These are phyloP conservation scores for Penicillium sp. DNA, from an alignment of 2,329 filamentous ascomycete genomes.

Conservation along the genomic window DNA sequence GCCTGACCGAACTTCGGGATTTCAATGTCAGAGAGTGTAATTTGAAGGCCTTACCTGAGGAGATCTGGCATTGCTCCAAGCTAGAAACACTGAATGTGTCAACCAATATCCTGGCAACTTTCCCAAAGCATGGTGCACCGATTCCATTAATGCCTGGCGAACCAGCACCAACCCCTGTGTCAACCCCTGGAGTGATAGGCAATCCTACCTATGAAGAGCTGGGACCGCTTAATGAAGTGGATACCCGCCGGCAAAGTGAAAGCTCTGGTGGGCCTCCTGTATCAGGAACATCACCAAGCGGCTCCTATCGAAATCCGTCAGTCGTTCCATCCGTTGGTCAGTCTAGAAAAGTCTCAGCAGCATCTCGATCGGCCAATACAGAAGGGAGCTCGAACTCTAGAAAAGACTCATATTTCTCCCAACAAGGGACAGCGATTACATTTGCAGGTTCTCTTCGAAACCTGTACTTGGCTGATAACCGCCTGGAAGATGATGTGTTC, in stretches of 20 bases:
- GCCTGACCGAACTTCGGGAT: conserved; percentile 77
- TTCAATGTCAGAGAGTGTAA: conserved; percentile 94
- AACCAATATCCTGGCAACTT: conserved; percentile 86
- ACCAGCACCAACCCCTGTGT: conserved; percentile 44
- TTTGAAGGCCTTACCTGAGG: conserved; percentile 79
- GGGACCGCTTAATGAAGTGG: conserved; percentile 62
- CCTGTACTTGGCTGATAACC: conserved; percentile 88
- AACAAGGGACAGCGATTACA: conserved; percentile 74
- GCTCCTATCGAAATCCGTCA: conserved; percentile 71
- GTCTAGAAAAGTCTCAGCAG: conserved; percentile 80
- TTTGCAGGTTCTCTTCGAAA: conserved; percentile 85
- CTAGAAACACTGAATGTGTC: conserved; percentile 92
- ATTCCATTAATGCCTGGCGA: conserved; percentile 65
- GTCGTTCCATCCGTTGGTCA: conserved; percentile 73
- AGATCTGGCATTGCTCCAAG: conserved; percentile 93
- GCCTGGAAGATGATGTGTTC: conserved; percentile 91
- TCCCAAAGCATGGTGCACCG: conserved; percentile 75
- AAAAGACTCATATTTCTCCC: conserved; percentile 88
- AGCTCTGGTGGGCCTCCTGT: conserved; percentile 74
- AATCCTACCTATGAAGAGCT: conserved; percentile 79
- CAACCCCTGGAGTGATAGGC: conserved; percentile 54
- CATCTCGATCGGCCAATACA: conserved; percentile 64
- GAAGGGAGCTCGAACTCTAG: conserved; percentile 61
- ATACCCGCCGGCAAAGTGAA: conserved; percentile 77
- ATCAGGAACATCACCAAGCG: conserved; percentile 70